Base-by-base conservation (phyloP, 768 basidiomycete genomes). In the Pleurotus giganteus region DNA sequence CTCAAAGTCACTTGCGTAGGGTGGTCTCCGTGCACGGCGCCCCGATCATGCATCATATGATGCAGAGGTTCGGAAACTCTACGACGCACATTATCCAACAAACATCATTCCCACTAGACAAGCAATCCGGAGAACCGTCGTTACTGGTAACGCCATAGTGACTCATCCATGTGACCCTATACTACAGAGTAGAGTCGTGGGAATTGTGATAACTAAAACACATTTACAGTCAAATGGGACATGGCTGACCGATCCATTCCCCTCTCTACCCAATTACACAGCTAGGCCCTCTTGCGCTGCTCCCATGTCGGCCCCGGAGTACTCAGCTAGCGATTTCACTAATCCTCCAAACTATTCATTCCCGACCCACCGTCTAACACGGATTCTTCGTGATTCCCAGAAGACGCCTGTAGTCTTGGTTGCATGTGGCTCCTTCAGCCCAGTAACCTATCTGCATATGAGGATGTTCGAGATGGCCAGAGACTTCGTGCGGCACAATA, bases 401-500 rank as follows among this genome's bases (percentile, higher is more conserved):
- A 91, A 88, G 72, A 86, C 86, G 6, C 96, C 94, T n/a, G 74
- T 97, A 61, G 91, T 94, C 53, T 86, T 97, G 58, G 93, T 99
- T 57, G 97, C 94, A 43, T 99, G 97, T 66, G 97, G 96, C 26
- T 96, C 93, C 53, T 98, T 98, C 83, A 95, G 92, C 63, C 96
- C 96, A 9, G 89, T 97, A 58, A 97, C 95, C n/a, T 96, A 94
- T 66, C 88, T 96, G 49, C 94, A 97, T 66, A 83, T 98, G 58
- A 91, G 97, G 61, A 98, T 99, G 94, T 99, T 98, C 72, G 97
- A 98, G 69, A 98, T 99, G 97, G 97, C 96, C 54, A 90, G 89
- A 73, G 97, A 98, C 77, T 94, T 94, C 65, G 84, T 91, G 51
- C 85, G 92, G 49, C 90, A 94, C 63, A 92, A 94, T 69, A 94